Evolutionary conservation across 2,329 filamentous ascomycete genomes (phyloP).

Genomic region (Xenoacremonium recifei): DNA sequence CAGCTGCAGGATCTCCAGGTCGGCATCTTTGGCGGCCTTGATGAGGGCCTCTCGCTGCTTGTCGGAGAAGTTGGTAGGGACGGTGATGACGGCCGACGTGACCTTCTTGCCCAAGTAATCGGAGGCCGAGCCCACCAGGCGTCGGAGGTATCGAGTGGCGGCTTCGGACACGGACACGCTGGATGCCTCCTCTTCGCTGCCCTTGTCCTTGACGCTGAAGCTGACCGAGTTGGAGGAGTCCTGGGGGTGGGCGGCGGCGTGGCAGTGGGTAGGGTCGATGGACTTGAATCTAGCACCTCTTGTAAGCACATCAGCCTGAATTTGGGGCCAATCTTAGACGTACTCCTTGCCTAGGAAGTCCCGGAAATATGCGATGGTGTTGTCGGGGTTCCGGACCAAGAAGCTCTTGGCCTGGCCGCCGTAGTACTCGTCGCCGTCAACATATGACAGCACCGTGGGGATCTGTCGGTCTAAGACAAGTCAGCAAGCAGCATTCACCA

Average conservation of each 20-base stretch:
- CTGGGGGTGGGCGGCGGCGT: constrained; percentile 87
- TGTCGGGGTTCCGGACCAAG: constrained; percentile 85
- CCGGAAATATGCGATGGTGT: constrained; percentile 94
- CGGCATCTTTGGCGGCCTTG: constrained; percentile 75
- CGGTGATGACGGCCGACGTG: constrained; percentile 89
- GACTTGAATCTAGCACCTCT: constrained; percentile 68
- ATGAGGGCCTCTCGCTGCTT: constrained; percentile 80
- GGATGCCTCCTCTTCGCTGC: constrained; percentile 59
- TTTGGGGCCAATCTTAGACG: constrained; percentile 24
- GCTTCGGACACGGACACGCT: constrained; percentile 77
- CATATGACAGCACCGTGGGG: constrained; percentile 89
- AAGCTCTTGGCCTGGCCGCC: constrained; percentile 94
- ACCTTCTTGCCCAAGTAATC: constrained; percentile 93
- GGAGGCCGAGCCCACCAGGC: constrained; percentile 77
- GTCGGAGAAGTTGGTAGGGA: constrained; percentile 90
- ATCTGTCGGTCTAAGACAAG: constrained; percentile 80
- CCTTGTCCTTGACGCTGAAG: constrained; percentile 81
- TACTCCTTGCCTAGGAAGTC: constrained; percentile 95
- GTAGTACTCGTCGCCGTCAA: constrained; percentile 94
- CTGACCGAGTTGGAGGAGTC: constrained; percentile 69
- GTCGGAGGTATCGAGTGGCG: constrained; percentile 78
- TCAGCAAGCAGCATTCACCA: constrained; percentile 7
- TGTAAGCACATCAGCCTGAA: constrained; percentile 11
- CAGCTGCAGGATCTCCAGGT: constrained; percentile 86
- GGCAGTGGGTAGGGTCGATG: constrained; percentile 93